phyloP scores from a whole-genome alignment of 345 rosid species.

The Microcos paniculata region DNA sequence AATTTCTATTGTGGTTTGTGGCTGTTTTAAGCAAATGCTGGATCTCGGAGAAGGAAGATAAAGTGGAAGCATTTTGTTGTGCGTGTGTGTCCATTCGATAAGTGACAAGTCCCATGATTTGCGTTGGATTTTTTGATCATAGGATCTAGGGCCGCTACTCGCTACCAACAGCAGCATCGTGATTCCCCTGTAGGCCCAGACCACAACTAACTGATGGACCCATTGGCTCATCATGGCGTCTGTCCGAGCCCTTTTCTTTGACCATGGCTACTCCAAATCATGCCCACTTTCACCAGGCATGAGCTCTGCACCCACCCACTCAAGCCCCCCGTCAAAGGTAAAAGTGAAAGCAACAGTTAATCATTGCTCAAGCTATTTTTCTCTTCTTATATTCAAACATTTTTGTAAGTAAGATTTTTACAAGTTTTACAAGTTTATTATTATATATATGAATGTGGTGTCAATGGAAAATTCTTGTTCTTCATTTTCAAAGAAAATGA shows the following conservation, averaged over 20 bases:
- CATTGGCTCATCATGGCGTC: background rate
- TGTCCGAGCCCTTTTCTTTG: background rate
- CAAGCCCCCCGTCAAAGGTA: too few relatives aligned
- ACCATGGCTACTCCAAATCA: background rate
- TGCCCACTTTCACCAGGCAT: background rate
- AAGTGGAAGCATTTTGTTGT: background rate
- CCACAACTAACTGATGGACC: background rate
- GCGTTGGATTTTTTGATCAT: background rate
- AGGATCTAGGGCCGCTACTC: background rate
- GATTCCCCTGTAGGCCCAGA: constrained; percentile 18
- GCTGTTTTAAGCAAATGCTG: background rate
- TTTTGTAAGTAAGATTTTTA: too few relatives aligned
- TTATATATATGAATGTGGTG: too few relatives aligned
- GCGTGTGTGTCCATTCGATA: background rate
- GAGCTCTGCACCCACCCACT: too few relatives aligned
- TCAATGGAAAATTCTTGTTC: too few relatives aligned
- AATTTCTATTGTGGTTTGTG: too few relatives aligned
- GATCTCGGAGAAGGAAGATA: background rate
- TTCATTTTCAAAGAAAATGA: too few relatives aligned
- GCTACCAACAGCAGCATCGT: background rate
- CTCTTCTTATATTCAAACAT: too few relatives aligned
- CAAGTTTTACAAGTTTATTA: too few relatives aligned
- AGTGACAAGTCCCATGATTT: background rate
- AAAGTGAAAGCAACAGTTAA: too few relatives aligned
- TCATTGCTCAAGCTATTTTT: too few relatives aligned